Percentiles rank a stretch among this genome's conserved stretches.
Evolutionary conservation across 192 early-diverging fungal genomes (phyloP).

Genomic region (Spizellomyces sp.): DNA sequence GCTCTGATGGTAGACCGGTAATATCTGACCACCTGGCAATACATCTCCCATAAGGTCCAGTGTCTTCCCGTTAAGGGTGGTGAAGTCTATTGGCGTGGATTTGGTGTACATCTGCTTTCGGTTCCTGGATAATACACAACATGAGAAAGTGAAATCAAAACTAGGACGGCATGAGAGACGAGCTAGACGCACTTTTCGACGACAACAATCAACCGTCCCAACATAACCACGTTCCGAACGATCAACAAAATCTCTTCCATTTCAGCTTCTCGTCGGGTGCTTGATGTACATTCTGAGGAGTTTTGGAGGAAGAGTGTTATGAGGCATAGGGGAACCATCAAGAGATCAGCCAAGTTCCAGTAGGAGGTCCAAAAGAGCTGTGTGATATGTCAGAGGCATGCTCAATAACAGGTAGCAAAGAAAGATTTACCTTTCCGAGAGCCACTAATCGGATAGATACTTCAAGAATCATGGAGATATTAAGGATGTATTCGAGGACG

Average conservation of each 20-base stretch:
- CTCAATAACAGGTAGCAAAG: background rate
- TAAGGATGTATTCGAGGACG: conserved; percentile 19
- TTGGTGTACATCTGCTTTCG: background rate
- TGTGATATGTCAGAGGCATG: background rate
- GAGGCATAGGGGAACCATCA: conserved; percentile 14
- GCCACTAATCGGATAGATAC: conserved; percentile 25
- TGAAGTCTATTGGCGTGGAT: background rate
- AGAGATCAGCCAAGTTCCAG: conserved; percentile 24
- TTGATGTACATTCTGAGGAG: background rate
- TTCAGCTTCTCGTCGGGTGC: conserved; percentile 8
- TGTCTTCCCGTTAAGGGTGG: background rate
- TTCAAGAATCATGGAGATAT: conserved; percentile 20
- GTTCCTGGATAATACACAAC: background rate
- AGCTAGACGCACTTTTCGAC: conserved; percentile 5
- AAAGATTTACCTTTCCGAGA: conserved; percentile 13
- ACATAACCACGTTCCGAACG: conserved; percentile 19
- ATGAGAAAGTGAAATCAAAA: background rate
- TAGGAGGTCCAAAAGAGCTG: conserved; percentile 28
- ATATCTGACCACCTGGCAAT: background rate
- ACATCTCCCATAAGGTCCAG: conserved; percentile 23
- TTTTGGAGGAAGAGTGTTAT: conserved; percentile 12
- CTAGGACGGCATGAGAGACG: background rate
- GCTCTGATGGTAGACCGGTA: conserved; percentile 6
- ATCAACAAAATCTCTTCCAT: conserved; percentile 24
- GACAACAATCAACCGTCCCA: conserved; percentile 11